Evolutionary conservation across 768 basidiomycete species (phyloP).

Genomic region (Boletus sp.): DNA sequence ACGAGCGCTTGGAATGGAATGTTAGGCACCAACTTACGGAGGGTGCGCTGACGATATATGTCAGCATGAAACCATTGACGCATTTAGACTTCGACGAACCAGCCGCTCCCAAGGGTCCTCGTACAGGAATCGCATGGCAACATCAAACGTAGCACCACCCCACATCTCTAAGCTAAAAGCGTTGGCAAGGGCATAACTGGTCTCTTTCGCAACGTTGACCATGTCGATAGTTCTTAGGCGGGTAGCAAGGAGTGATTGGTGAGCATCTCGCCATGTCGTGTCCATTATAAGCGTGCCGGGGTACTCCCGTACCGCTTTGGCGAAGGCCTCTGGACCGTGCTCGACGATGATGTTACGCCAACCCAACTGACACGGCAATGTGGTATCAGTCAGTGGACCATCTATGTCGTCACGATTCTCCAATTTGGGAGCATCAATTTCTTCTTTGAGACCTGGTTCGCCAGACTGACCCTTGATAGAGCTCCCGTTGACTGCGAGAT

Average conservation of each 20-base stretch:
- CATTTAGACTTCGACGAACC: conserved; percentile 42
- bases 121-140: conserved; percentile 98
- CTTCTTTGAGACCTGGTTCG: conserved; percentile 90
- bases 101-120: conserved; percentile 99
- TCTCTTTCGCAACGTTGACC: conserved; percentile 98
- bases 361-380: conserved; percentile 79
- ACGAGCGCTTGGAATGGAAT: conserved; percentile 98
- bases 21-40: conserved; percentile 95
- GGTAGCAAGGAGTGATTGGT: conserved; percentile 96
- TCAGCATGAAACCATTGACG: conserved; percentile 10
- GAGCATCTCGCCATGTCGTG: conserved; percentile 99
- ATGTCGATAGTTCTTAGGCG: conserved; percentile 95
- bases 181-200: conserved; percentile 90
- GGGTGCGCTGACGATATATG: conserved; percentile 57
- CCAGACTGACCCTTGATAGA: conserved; percentile 96
- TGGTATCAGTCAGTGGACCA: conserved; percentile 73
- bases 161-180: conserved; percentile 98
- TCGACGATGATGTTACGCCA: conserved; percentile 99
- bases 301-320: conserved; percentile 95
- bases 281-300: conserved; percentile 96
- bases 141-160: conserved; percentile 99
- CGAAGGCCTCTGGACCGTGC: conserved; percentile 96
- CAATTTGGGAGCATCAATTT: conserved; percentile 80
- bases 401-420: conserved; percentile 75
- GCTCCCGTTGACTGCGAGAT: conserved; percentile 96